These are phyloP conservation scores for Jatropha curcas DNA, from an alignment of 345 rosid species.

Conservation along the genomic window DNA sequence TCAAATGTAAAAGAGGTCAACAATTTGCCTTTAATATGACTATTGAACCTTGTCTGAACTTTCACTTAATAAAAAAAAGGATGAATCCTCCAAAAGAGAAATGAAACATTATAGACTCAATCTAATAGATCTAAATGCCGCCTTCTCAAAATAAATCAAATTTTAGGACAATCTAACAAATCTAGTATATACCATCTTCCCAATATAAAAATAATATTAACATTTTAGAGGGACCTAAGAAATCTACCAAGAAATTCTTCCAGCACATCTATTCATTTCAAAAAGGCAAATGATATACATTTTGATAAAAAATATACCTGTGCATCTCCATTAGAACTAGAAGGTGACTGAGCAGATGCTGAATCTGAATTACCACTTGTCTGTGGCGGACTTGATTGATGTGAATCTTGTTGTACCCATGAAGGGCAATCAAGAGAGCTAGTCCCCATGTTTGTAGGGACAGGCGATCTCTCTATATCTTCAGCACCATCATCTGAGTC, in stretches of 20 bases:
- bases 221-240: not conserved
- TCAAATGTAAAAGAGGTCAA: constrained; percentile 1
- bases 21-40: not conserved
- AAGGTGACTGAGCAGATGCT: constrained; percentile 95
- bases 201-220: not conserved
- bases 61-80: not conserved
- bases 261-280: not conserved
- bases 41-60: not conserved
- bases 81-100: not conserved
- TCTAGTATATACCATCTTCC: not conserved
- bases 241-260: not conserved
- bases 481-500: constrained; percentile 85
- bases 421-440: constrained; percentile 80
- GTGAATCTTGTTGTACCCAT: constrained; percentile 77
- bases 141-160: not conserved
- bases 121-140: not conserved
- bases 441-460: constrained; percentile 54
- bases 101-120: not conserved
- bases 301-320: constrained; percentile 53
- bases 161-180: not conserved
- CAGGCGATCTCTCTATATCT: constrained; percentile 71
- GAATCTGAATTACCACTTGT: constrained; percentile 94
- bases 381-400: constrained; percentile 96
- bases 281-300: not conserved
- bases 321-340: constrained; percentile 86